Conservation (phyloP, 2,329 filamentous ascomycete species). For the Diplodia mutila region DNA sequence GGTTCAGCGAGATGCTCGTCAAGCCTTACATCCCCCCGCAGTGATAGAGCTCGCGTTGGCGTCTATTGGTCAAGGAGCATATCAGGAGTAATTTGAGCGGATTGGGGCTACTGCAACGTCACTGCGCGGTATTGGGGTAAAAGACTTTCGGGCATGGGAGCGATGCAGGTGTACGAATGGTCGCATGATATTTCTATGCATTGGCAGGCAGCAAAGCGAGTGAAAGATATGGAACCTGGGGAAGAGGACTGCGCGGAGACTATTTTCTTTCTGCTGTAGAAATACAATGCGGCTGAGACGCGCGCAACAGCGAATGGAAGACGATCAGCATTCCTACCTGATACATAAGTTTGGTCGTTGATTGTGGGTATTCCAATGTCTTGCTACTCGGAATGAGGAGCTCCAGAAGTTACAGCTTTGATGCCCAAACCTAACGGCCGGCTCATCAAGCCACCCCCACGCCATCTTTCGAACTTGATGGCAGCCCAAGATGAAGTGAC, state of each 20-base stretch:
- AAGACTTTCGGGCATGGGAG: not conserved
- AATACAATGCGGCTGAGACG: too few species aligned
- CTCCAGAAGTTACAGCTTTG: not conserved
- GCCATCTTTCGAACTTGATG: not conserved
- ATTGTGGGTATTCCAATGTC: too few species aligned
- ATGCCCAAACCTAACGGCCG: not conserved
- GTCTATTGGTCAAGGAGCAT: not conserved
- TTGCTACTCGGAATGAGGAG: not conserved
- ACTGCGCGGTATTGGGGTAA: not conserved
- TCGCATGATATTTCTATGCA: not conserved
- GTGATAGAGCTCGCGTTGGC: slow-evolving; percentile 29
- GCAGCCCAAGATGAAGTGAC: too few species aligned
- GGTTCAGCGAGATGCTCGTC: slow-evolving; percentile 82
- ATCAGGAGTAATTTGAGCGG: not conserved
- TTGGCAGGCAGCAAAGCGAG: not conserved
- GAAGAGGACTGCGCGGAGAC: not conserved
- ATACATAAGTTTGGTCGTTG: too few species aligned
- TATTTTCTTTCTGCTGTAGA: not conserved
- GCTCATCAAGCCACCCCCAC: not conserved
- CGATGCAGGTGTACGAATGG: not conserved
- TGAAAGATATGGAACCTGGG: not conserved
- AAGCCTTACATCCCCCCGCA: slow-evolving; percentile 72
- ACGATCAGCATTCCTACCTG: too few species aligned
- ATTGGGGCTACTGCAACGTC: not conserved
- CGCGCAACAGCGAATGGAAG: not conserved